phyloP scores from a whole-genome alignment of 1,284 basidiomycete species.

The Termitomyces sp. region DNA sequence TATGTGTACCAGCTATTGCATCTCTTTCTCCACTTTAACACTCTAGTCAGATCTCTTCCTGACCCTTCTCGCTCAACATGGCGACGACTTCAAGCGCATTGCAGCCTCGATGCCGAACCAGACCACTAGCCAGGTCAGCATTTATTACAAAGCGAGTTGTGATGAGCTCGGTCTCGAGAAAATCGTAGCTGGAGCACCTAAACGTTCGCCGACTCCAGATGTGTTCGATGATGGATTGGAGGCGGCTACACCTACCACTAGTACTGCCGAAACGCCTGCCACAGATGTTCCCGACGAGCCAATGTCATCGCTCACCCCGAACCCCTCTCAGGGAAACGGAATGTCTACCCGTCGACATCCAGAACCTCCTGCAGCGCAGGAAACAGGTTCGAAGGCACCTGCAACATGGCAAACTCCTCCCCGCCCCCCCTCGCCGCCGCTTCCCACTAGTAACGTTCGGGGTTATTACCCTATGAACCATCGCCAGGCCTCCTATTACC shows the following conservation, averaged over 20 bases:
- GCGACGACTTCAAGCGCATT: constrained; percentile 73
- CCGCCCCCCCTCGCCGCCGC: constrained; percentile 1
- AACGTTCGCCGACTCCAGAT: constrained; percentile 27
- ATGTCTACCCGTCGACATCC: neutral
- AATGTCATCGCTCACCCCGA: constrained; percentile 11
- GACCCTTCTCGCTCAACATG: constrained; percentile 60
- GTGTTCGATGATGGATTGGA: constrained; percentile 9
- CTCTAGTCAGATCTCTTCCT: constrained; percentile 48
- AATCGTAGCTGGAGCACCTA: constrained; percentile 27
- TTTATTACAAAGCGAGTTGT: constrained; percentile 54
- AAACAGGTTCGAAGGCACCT: neutral
- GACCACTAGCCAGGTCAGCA: constrained; percentile 73
- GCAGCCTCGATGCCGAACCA: constrained; percentile 73
- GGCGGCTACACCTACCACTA: constrained; percentile 8
- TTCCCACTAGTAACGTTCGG: constrained; percentile 9
- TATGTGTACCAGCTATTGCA: constrained; percentile 22
- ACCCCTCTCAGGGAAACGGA: constrained; percentile 1
- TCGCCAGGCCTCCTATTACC: constrained; percentile 9
- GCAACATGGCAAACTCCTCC: neutral
- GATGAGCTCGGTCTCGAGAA: constrained; percentile 39
- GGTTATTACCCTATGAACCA: constrained; percentile 9
- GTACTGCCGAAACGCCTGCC: constrained; percentile 11
- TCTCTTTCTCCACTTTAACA: neutral
- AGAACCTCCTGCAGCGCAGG: neutral
- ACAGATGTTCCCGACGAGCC: constrained; percentile 5